Conservation (phyloP, 164 flowering plant genomes). For the Stephania cephalantha region DNA sequence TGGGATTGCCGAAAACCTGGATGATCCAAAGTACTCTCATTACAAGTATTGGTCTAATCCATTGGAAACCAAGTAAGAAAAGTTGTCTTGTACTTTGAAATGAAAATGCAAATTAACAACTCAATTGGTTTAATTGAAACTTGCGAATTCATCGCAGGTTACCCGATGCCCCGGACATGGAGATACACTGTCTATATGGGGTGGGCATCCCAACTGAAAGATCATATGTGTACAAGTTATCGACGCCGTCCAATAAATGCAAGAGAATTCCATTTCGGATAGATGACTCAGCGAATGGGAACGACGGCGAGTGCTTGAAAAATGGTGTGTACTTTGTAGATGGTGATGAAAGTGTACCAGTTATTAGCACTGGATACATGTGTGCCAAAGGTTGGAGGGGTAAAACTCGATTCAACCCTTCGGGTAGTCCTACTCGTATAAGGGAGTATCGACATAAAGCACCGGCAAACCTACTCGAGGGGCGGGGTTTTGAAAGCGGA, state of each 20-base stretch:
- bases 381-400: slow-evolving; percentile 80
- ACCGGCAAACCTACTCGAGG: slow-evolving; percentile 51
- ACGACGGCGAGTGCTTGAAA: slow-evolving; percentile 34
- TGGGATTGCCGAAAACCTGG: slow-evolving; percentile 69
- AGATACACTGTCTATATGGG: slow-evolving; percentile 63
- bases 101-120: not conserved
- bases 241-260: slow-evolving; percentile 41
- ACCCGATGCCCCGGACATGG: slow-evolving; percentile 79
- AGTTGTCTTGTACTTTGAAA: slow-evolving; percentile 1
- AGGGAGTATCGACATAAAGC: slow-evolving; percentile 64
- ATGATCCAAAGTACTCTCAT: slow-evolving; percentile 62
- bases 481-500: slow-evolving; percentile 62
- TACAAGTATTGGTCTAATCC: slow-evolving; percentile 88
- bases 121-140: not conserved
- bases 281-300: slow-evolving; percentile 47
- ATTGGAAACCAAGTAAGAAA: slow-evolving; percentile 57
- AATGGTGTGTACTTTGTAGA: slow-evolving; percentile 59
- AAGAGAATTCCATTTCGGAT: slow-evolving; percentile 64
- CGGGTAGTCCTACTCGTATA: slow-evolving; percentile 45
- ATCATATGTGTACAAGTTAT: slow-evolving; percentile 62
- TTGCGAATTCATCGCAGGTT: slow-evolving; percentile 24
- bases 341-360: slow-evolving; percentile 68
- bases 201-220: slow-evolving; percentile 74
- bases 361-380: slow-evolving; percentile 75
- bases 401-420: slow-evolving; percentile 64